Evolutionary conservation across 768 basidiomycete genomes (phyloP).

Genomic region (Dioszegia aurantiaca): DNA sequence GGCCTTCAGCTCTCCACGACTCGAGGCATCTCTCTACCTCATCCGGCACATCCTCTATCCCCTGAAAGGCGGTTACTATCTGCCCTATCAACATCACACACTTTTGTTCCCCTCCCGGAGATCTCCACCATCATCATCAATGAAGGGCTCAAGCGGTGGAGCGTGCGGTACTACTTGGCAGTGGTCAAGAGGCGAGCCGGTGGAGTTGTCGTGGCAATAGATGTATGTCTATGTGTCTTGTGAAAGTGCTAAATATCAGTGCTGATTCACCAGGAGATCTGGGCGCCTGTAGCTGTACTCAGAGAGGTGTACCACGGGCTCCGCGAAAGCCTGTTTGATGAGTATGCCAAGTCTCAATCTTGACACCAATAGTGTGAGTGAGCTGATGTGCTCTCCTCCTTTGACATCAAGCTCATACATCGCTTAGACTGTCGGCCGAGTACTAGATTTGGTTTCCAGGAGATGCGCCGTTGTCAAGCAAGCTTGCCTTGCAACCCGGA

Average conservation of each 20-base stretch:
- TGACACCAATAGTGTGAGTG: too few relatives aligned
- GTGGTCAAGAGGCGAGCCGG: slow-evolving; percentile 24
- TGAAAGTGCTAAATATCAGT: too few relatives aligned
- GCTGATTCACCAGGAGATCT: slow-evolving; percentile 23
- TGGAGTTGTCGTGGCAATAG: slow-evolving; percentile 30
- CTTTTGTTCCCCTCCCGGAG: slow-evolving; percentile 36
- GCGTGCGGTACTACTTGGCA: slow-evolving; percentile 36
- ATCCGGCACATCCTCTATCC: not conserved
- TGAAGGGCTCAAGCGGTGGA: slow-evolving; percentile 41
- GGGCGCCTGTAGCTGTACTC: slow-evolving; percentile 28
- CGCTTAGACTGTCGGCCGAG: too few relatives aligned
- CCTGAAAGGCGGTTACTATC: not conserved
- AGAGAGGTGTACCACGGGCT: slow-evolving; percentile 42
- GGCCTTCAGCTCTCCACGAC: slow-evolving; percentile 38
- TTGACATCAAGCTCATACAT: too few relatives aligned
- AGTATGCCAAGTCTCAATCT: slow-evolving; percentile 34
- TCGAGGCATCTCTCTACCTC: slow-evolving; percentile 34
- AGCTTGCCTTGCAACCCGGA: too few relatives aligned
- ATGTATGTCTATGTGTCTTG: too few relatives aligned
- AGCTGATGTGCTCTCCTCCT: too few relatives aligned
- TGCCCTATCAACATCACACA: slow-evolving; percentile 22
- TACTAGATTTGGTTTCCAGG: too few relatives aligned
- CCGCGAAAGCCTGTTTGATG: slow-evolving; percentile 36
- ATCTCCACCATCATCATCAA: slow-evolving; percentile 41
- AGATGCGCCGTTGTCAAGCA: too few relatives aligned